phyloP scores from a whole-genome alignment of 495 filamentous ascomycete genomes.

The Lentithecium fluviatile region DNA sequence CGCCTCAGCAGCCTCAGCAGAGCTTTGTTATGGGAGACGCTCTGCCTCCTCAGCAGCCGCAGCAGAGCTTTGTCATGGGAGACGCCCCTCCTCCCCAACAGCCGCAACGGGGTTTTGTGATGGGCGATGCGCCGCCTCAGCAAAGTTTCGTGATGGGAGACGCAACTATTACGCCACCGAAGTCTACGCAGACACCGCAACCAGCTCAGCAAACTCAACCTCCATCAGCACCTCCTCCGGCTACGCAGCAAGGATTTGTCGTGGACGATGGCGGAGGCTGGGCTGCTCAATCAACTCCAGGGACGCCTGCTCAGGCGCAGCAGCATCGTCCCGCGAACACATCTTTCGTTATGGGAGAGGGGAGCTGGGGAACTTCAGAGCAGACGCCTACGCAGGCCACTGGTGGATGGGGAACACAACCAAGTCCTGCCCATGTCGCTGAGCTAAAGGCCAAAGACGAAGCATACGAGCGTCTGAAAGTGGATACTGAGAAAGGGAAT shows the following conservation, averaged over 20 bases:
- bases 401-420: constrained; percentile 6
- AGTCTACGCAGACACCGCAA: neutral
- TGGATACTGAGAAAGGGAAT: constrained; percentile 16
- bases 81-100: constrained; percentile 12
- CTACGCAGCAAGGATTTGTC: constrained; percentile 4
- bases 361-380: constrained; percentile 21
- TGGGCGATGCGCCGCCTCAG: constrained; percentile 6
- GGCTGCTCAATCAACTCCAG: constrained; percentile 6
- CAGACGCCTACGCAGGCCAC: constrained; percentile 2
- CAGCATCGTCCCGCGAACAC: neutral
- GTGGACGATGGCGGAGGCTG: constrained; percentile 28
- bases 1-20: constrained; percentile 9
- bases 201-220: constrained; percentile 9
- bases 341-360: constrained; percentile 25
- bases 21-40: constrained; percentile 15
- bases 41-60: constrained; percentile 7
- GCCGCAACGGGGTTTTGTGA: constrained; percentile 18
- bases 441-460: constrained; percentile 25
- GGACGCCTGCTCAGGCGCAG: constrained; percentile 3
- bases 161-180: neutral
- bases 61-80: constrained; percentile 18
- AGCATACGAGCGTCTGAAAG: constrained; percentile 11
- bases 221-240: constrained; percentile 11
- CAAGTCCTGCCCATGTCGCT: constrained; percentile 5
- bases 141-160: constrained; percentile 18